Conservation (phyloP, 2,329 filamentous ascomycete species). For the Alternaria arbusti region DNA sequence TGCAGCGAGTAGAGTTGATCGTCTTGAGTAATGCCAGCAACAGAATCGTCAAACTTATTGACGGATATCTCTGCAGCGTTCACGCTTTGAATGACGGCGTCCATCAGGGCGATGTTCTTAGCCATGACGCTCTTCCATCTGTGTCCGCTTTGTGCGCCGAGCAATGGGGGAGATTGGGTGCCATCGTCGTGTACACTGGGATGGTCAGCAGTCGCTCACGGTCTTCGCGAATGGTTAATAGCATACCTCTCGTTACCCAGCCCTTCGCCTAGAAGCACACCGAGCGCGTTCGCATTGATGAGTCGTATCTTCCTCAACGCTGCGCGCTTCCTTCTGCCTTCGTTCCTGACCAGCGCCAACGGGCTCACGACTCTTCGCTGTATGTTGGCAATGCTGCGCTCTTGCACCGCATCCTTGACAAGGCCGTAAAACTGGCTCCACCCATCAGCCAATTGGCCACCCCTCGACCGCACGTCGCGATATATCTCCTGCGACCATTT, state of each 20-base stretch:
- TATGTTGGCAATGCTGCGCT: constrained; percentile 74
- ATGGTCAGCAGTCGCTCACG: constrained; percentile 10
- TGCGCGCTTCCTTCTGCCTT: constrained; percentile 76
- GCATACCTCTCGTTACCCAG: constrained; percentile 63
- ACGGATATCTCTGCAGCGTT: constrained; percentile 64
- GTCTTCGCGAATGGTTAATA: neutral
- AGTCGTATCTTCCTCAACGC: constrained; percentile 75
- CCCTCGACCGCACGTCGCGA: constrained; percentile 60
- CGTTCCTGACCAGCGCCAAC: constrained; percentile 74
- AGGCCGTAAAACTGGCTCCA: constrained; percentile 77
- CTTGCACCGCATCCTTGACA: constrained; percentile 75
- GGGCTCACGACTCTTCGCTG: constrained; percentile 77
- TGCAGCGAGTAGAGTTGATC: constrained; percentile 55
- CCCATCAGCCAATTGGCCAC: constrained; percentile 47
- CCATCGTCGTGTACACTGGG: constrained; percentile 68
- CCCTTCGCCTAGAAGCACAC: constrained; percentile 86
- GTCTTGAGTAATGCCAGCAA: constrained; percentile 63
- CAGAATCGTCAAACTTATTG: constrained; percentile 62
- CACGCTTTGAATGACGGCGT: constrained; percentile 78
- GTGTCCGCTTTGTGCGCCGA: constrained; percentile 54
- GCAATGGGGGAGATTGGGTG: constrained; percentile 50
- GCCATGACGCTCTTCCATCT: constrained; percentile 79
- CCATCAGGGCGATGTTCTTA: constrained; percentile 83
- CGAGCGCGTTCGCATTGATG: constrained; percentile 84
- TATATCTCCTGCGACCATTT: constrained; percentile 74